phyloP scores from a whole-genome alignment of 306 rosid genomes.

The Trifolium subterraneum region DNA sequence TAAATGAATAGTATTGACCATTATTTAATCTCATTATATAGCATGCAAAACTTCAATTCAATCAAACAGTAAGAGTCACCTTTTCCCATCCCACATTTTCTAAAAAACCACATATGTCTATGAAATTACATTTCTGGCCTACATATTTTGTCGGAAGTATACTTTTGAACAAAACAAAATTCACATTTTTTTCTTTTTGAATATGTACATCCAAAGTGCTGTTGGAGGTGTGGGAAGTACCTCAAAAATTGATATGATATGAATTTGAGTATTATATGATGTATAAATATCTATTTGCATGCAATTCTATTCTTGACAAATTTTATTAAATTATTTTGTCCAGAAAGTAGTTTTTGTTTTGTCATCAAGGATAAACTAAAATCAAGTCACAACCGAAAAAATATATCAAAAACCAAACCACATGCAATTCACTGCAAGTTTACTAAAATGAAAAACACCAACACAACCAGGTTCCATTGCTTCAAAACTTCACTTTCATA shows the following conservation, averaged over 20 bases:
- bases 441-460: too few relatives aligned
- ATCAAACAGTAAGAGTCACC: neutral
- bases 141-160: neutral
- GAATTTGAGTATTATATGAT: neutral
- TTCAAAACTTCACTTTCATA: slow-evolving; percentile 5
- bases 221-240: too few relatives aligned
- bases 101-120: neutral
- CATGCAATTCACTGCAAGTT: too few relatives aligned
- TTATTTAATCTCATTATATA: neutral
- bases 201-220: neutral
- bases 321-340: slow-evolving; percentile 8
- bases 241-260: neutral
- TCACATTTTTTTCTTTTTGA: neutral
- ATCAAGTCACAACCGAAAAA: too few relatives aligned
- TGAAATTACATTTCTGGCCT: neutral
- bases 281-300: neutral
- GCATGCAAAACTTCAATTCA: neutral
- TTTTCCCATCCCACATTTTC: neutral
- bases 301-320: neutral
- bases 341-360: neutral
- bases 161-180: neutral
- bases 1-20: slow-evolving; percentile 3
- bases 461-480: neutral
- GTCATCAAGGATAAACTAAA: slow-evolving; percentile 1
- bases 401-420: too few relatives aligned